These are phyloP conservation scores for Teunomyces aglyptinius DNA, from an alignment of 805 yeast species.

Conservation along the genomic window DNA sequence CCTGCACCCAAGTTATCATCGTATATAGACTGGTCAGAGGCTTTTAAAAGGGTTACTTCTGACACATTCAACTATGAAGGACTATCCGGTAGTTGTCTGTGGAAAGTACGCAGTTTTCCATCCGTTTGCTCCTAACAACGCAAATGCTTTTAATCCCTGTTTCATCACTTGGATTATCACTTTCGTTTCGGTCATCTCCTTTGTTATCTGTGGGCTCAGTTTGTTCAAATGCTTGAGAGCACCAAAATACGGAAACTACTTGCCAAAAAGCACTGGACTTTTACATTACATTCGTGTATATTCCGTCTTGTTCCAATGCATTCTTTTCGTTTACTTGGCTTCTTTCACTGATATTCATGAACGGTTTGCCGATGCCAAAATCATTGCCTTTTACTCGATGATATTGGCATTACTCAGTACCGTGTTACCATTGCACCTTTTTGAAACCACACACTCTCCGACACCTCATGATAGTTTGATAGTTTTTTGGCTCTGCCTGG, in stretches of 20 bases:
- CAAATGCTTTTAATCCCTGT: conserved; percentile 37
- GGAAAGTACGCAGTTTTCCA: conserved; percentile 11
- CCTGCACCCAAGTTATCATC: background rate
- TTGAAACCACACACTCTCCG: conserved; percentile 22
- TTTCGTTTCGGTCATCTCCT: conserved; percentile 9
- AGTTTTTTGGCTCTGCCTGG: conserved; percentile 28
- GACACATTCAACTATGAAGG: background rate
- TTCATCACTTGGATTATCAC: conserved; percentile 18
- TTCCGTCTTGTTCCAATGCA: conserved; percentile 17
- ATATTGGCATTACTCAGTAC: conserved; percentile 9
- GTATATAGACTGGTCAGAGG: background rate
- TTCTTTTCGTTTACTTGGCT: conserved; percentile 14
- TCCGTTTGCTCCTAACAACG: conserved; percentile 23
- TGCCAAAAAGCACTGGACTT: conserved; percentile 24
- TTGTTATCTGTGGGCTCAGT: conserved; percentile 2
- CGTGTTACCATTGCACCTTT: conserved; percentile 25
- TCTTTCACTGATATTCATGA: conserved; percentile 19
- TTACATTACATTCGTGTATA: conserved; percentile 19
- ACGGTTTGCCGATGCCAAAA: conserved; percentile 20
- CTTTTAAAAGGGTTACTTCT: background rate
- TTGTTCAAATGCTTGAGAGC: background rate
- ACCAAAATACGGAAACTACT: conserved; percentile 15
- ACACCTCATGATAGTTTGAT: conserved; percentile 22
- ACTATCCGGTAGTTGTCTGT: conserved; percentile 11
- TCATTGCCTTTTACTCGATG: conserved; percentile 14